Evolutionary conservation across 2,329 filamentous ascomycete species (phyloP), one percentile per base, ranked within the genome.

Genomic region (Elsinoe batatas): DNA sequence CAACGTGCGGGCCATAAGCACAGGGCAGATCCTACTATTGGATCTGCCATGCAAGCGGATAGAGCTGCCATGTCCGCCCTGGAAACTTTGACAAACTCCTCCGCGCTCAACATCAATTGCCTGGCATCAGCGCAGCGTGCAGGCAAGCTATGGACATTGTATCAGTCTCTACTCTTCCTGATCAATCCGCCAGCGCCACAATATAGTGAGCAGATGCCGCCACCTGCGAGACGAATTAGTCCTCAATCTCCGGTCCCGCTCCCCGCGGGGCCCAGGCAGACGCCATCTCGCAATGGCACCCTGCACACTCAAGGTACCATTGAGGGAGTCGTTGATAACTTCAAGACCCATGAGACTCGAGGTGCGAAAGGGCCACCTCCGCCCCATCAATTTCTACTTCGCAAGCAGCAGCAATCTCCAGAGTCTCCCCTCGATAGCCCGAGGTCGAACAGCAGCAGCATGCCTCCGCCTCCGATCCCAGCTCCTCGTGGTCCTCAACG

Each of bases 81-180:
- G 3, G 32, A 56, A 30, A 35, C 38, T 3, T 17, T 59, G 26
- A 22, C 55, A 6, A 20, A 44, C 15, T 54, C 56, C n/a, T 50
- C 47, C 6, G 58, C 58, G 11, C 54, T 57, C 2, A 58, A 59
- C 32, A 56, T 58, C 33, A 57, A 57, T 12, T 59, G 58, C 26
- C 18, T 59, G 8, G 38, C 56, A 3, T 13, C 51, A 3, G 20
- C 15, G 6, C 35, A 58, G 15, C 56, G 58, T 33, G 49, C 56
- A 13, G 43, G 51, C 26, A 15, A 54, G 43, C 22, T 59, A 22
- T 57, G 56, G 47, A 54, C 44, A 18, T 22, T 59, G 8, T 59
- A 59, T 36, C 38, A 33, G 42, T 47, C 56, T 18, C 26, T 59
- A 13, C 33, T 49, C 2, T 49, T 30, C 11, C n/a, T 53, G 20